A percentile compares a stretch with the other conserved stretches of the same genome.
phyloP scores from a whole-genome alignment of 208 protist genomes.

The Leishmania tropica region DNA sequence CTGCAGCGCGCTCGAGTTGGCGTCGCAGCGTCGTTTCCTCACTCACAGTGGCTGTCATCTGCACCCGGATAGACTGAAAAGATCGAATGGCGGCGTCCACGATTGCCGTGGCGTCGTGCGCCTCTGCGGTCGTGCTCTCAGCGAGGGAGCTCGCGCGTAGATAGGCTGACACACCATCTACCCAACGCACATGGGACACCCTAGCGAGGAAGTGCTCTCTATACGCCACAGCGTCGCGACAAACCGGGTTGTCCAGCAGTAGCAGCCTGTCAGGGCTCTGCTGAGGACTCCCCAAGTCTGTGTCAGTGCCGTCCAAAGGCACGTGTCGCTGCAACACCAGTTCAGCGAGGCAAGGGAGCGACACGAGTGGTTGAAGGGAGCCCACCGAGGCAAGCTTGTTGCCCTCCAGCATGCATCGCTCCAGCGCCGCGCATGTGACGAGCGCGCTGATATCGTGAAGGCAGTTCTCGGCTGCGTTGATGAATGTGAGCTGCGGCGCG shows the following conservation, averaged over 20 bases:
- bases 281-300: not conserved
- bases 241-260: constrained; percentile 81
- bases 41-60: not conserved
- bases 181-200: constrained; percentile 50
- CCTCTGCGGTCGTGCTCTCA: not conserved
- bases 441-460: constrained; percentile 48
- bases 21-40: constrained; percentile 1
- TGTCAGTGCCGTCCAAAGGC: constrained; percentile 27
- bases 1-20: constrained; percentile 4
- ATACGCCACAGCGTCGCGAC: constrained; percentile 45
- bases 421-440: constrained; percentile 30
- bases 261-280: constrained; percentile 23
- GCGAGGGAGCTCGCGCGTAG: not conserved
- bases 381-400: constrained; percentile 54
- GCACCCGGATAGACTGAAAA: not conserved
- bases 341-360: constrained; percentile 43
- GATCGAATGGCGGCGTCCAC: not conserved
- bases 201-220: constrained; percentile 19
- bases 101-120: not conserved
- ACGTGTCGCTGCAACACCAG: constrained; percentile 53
- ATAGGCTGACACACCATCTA: constrained; percentile 47
- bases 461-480: constrained; percentile 77
- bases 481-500: constrained; percentile 46
- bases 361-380: constrained; percentile 40
- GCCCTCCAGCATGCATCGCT: constrained; percentile 57